Base-by-base conservation (phyloP, 2,329 filamentous ascomycete genomes). In the Pestalotiopsis sp. region DNA sequence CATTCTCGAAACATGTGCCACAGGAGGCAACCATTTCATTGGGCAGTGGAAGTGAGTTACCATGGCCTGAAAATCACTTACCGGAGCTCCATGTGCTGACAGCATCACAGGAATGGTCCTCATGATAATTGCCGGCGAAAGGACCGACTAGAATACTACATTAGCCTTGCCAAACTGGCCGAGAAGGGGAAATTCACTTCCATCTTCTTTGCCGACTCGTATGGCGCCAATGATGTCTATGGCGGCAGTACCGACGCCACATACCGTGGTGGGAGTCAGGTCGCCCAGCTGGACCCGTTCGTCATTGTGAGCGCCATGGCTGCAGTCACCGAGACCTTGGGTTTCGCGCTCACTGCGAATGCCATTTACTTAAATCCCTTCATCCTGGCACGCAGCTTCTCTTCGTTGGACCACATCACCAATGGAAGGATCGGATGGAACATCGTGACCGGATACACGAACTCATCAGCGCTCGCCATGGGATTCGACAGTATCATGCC, bases 291-390 rank as follows among this genome's bases (percentile, higher is more conserved):
- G 7, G 60, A 63, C 20, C 60, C 60, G 7, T 20, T 63, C 20
- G 23, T 45, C 13, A 23, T 63, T 6, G 38, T 63, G 13, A 9
- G 23, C 6, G 60, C 60, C 12, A 63, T 63, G 60, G 60, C 60
- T n/a, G 17, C 31, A 20, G 60, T 45, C 11, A 63, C 60, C 27
- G 36, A 63, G 20, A 27, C 4, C 11, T 12, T 63, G 12, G 20
- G 20, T n/a, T 63, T 63, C 20, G 60, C 14, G 12, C 23, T 63
- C 6, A 63, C 60, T 41, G 60, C 20, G 3, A 63, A 31, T 13
- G 36, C 60, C 13, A 63, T 23, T 7, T 63, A 63, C 38, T 41
- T 63, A 31, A 63, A 45, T n/a, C 60, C 60, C 13, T 63, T 36
- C 36, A 45, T 45, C 13, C 36, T 63, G 38, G 60, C 60, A 40